Conservation (phyloP, 1,139 yeast species). For the Pichia sp. region DNA sequence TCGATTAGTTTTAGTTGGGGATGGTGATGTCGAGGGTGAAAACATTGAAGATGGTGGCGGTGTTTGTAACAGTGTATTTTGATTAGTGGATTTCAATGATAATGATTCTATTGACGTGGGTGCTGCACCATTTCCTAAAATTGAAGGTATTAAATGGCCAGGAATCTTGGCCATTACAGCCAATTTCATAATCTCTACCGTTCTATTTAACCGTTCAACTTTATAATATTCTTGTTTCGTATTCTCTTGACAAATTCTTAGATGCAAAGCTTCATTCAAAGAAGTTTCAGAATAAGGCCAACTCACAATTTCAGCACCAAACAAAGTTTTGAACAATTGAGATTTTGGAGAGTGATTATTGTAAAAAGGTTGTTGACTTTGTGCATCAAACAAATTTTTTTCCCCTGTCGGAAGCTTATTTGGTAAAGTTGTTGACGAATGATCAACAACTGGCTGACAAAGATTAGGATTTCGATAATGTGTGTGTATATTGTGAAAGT, state of each 20-base stretch:
- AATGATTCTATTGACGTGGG: not conserved
- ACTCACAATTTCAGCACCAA: slow-evolving; percentile 47
- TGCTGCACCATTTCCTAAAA: slow-evolving; percentile 34
- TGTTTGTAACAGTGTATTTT: not conserved
- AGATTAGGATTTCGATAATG: not conserved
- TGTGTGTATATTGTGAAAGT: not conserved
- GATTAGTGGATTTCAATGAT: not conserved
- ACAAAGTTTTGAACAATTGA: slow-evolving; percentile 26
- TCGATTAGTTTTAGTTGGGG: slow-evolving; percentile 6
- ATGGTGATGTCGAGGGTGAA: slow-evolving; percentile 7
- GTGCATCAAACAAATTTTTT: not conserved
- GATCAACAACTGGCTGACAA: not conserved
- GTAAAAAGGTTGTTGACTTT: not conserved
- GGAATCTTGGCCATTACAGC: slow-evolving; percentile 67
- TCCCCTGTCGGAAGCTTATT: not conserved
- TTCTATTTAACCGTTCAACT: slow-evolving; percentile 55
- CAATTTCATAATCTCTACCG: slow-evolving; percentile 53
- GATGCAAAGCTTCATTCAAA: slow-evolving; percentile 52
- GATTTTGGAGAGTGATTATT: not conserved
- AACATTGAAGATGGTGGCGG: slow-evolving; percentile 3
- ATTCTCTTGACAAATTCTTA: slow-evolving; percentile 70
- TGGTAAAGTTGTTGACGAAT: not conserved
- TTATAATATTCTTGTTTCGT: slow-evolving; percentile 77
- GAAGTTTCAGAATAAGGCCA: slow-evolving; percentile 64
- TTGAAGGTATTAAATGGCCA: slow-evolving; percentile 53